These are phyloP conservation scores for Oryza glumipatula DNA, from an alignment of 176 grass and related monocot genomes.

Conservation along the genomic window DNA sequence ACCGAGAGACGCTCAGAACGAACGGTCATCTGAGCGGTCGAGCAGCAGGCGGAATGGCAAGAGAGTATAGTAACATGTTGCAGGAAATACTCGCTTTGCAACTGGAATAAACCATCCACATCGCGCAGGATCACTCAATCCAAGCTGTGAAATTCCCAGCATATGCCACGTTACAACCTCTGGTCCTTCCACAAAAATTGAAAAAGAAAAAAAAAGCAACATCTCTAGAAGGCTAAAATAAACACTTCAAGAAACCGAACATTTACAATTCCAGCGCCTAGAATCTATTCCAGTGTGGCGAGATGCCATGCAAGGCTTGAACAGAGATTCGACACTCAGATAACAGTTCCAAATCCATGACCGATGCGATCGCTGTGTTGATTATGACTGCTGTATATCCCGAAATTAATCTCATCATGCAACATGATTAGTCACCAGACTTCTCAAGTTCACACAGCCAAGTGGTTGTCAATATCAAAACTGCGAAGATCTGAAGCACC, in stretches of 20 bases:
- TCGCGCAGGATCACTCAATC: background rate
- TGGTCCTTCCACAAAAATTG: background rate
- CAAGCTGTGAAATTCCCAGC: background rate
- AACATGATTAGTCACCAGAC: background rate
- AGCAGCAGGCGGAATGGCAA: too few species aligned
- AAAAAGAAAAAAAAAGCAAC: background rate
- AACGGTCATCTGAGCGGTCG: background rate
- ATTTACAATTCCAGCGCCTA: constrained; percentile 42
- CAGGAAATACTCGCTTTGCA: background rate
- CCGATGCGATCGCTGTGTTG: background rate
- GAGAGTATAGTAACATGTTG: background rate
- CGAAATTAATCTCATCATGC: background rate
- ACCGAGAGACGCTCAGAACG: background rate
- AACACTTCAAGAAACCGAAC: background rate
- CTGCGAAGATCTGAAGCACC: constrained; percentile 78
- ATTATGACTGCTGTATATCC: background rate
- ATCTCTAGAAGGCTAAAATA: background rate
- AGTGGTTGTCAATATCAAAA: constrained; percentile 79
- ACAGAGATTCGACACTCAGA: background rate
- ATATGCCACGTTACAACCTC: background rate
- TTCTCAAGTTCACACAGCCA: constrained; percentile 55
- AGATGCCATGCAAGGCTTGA: background rate
- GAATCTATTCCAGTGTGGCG: constrained; percentile 11
- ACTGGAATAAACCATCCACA: background rate
- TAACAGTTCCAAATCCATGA: background rate